Conservation (phyloP, 257 asterid genomes). For the Fraxinus excelsior region DNA sequence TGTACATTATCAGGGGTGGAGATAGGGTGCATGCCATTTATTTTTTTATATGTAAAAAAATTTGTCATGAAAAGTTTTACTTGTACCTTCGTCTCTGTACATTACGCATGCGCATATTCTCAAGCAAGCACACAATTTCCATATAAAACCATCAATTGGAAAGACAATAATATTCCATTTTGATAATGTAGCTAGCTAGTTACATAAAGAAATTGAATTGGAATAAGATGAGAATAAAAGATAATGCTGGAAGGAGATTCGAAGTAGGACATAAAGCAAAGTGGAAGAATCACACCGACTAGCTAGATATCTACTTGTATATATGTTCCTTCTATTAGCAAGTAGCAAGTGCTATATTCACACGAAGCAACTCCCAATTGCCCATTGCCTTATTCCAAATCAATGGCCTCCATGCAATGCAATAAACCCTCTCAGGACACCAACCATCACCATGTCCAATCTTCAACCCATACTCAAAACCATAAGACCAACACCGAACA, state of each 20-base stretch:
- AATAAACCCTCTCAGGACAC: slow-evolving; percentile 21
- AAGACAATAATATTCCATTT: background rate
- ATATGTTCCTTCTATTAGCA: background rate
- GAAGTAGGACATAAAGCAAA: slow-evolving; percentile 19
- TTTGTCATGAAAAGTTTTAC: no score
- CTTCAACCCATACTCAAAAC: background rate
- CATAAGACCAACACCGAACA: slow-evolving; percentile 1
- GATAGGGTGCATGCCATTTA: no score
- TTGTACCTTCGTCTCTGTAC: no score
- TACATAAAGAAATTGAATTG: background rate
- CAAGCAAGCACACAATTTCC: no score
- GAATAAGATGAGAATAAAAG: background rate
- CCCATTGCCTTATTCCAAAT: background rate
- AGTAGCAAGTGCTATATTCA: background rate
- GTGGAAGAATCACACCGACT: slow-evolving; percentile 6
- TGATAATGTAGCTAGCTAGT: background rate
- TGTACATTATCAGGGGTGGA: no score
- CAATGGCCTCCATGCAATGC: slow-evolving; percentile 25
- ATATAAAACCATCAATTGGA: background rate
- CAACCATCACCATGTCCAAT: background rate
- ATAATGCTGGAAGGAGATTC: slow-evolving; percentile 17
- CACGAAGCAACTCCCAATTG: no score
- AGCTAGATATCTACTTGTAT: no score
- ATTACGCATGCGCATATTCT: no score
- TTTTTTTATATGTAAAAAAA: no score